A percentile compares a stretch with the other conserved stretches of the same genome.
Evolutionary conservation across 1,284 basidiomycete genomes (phyloP).

Genomic region (Ceratobasidium sp.): DNA sequence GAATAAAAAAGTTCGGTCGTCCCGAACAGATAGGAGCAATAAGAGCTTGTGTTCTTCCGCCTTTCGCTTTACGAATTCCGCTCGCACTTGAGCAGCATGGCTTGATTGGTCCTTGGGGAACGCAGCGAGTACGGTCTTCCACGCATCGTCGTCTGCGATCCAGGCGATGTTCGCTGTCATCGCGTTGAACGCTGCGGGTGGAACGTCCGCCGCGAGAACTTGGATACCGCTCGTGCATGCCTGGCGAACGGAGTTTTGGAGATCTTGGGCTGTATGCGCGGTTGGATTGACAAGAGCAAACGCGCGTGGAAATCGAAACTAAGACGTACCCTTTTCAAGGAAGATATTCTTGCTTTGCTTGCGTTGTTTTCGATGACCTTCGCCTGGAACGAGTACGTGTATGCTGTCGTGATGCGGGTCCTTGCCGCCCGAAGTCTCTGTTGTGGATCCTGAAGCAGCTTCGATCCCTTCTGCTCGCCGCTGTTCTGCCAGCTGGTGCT

Average conservation of each 20-base stretch:
- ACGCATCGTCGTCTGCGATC: slow-evolving; percentile 81
- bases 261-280: slow-evolving; percentile 70
- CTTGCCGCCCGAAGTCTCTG: slow-evolving; percentile 5
- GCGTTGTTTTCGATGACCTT: slow-evolving; percentile 72
- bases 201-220: slow-evolving; percentile 78
- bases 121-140: slow-evolving; percentile 69
- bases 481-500: slow-evolving; percentile 70
- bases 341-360: slow-evolving; percentile 79
- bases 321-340: slow-evolving; percentile 69
- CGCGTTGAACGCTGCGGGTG: slow-evolving; percentile 69
- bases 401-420: slow-evolving; percentile 63
- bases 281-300: slow-evolving; percentile 56
- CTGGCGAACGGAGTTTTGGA: slow-evolving; percentile 69
- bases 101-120: slow-evolving; percentile 74
- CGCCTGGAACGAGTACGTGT: slow-evolving; percentile 72
- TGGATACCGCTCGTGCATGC: slow-evolving; percentile 64
- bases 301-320: slow-evolving; percentile 7
- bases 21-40: slow-evolving; percentile 75
- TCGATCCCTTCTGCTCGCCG: slow-evolving; percentile 78
- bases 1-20: slow-evolving; percentile 77
- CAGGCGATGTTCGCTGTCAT: slow-evolving; percentile 69
- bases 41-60: slow-evolving; percentile 73
- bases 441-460: slow-evolving; percentile 16
- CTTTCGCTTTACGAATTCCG: slow-evolving; percentile 71
- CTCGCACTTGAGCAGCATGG: slow-evolving; percentile 67